Base-by-base conservation (phyloP, 2,329 filamentous ascomycete genomes). In the Cordyceps tenuipes region DNA sequence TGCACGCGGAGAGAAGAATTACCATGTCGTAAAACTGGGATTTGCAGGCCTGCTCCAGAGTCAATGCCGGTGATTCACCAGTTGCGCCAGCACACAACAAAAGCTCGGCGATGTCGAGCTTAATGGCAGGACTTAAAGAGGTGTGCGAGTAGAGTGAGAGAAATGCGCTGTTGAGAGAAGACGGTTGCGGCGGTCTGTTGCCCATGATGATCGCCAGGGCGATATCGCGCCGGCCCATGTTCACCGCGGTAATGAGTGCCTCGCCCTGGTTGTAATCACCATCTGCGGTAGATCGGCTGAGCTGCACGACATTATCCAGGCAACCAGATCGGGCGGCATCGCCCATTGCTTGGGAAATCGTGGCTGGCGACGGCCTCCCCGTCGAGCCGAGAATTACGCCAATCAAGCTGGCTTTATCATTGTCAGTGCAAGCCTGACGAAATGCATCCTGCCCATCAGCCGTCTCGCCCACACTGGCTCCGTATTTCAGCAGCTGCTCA, bases 1-100 rank as follows among this genome's bases (percentile, higher is more conserved):
- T 80, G 59, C 83, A 78, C 3, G 70, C 68, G 23, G 82, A 73
- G 7, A 86, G 70, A n/a, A 85, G 70, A 43, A 71, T 72, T 2
- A 82, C 77, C 77, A 85, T 80, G 46, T 82, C 79, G 60, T 79
- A 74, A 62, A 80, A 83, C 48, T 79, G 77, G 2, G 73, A 74
- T 7, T 75, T 71, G 56, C 77, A 79, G 0, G 82, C 79, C 36
- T 77, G 72, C 7, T 79, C 69, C 0, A 85, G 71, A 0, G 78
- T 80, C 34, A 72, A 69, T 0, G 80, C 75, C 0, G 82, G 70
- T 1, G 74, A 70, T 15, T 81, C 77, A 1, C 83, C 83, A 13
- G 75, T 72, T 1, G 82, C 82, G 0, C 83, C 83, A 1, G 80
- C 82, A 57, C 82, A 84, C 1, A 87, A 73, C 1, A 87, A 66